Percentiles rank a stretch among this genome's conserved stretches.
These are phyloP conservation scores for Aquanectria penicillioides DNA, from an alignment of 2,329 filamentous ascomycete species.

Conservation along the genomic window DNA sequence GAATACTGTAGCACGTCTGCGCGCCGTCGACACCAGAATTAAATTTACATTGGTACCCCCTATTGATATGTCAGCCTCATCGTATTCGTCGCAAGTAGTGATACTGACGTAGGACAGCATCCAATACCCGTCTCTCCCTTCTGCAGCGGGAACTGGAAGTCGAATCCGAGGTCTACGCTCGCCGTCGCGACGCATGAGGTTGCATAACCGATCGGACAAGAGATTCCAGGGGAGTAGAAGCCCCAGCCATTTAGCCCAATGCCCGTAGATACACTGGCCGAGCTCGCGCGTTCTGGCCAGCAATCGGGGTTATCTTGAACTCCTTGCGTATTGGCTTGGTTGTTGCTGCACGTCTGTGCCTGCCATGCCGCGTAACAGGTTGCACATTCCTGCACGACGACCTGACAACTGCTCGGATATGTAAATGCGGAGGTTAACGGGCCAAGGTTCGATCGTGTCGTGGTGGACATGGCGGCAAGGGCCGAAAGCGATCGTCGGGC, in stretches of 20 bases:
- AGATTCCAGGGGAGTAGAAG: slow-evolving; percentile 48
- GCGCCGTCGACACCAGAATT: background rate
- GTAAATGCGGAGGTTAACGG: slow-evolving; percentile 39
- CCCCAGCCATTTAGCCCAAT: slow-evolving; percentile 44
- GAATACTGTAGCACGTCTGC: slow-evolving; percentile 24
- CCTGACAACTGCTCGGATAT: slow-evolving; percentile 31
- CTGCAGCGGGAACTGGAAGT: slow-evolving; percentile 41
- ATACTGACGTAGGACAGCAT: slow-evolving; percentile 45
- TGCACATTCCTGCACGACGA: slow-evolving; percentile 30
- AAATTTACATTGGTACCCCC: slow-evolving; percentile 16
- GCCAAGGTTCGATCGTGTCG: slow-evolving; percentile 31
- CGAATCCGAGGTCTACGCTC: slow-evolving; percentile 34
- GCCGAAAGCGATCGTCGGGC: too few species aligned
- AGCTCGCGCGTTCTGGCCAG: slow-evolving; percentile 40
- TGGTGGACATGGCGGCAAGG: slow-evolving; percentile 4
- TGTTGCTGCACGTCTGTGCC: slow-evolving; percentile 37
- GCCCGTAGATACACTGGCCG: slow-evolving; percentile 19
- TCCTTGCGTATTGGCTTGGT: slow-evolving; percentile 16
- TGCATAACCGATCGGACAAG: slow-evolving; percentile 45
- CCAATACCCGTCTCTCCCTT: slow-evolving; percentile 45
- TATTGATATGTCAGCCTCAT: background rate
- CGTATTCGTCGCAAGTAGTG: background rate
- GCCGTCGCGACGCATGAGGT: slow-evolving; percentile 45
- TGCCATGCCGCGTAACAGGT: slow-evolving; percentile 38
- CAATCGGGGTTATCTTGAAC: slow-evolving; percentile 41